Evolutionary conservation across 768 basidiomycete species (phyloP).

Genomic region (Dioszegia hungarica): DNA sequence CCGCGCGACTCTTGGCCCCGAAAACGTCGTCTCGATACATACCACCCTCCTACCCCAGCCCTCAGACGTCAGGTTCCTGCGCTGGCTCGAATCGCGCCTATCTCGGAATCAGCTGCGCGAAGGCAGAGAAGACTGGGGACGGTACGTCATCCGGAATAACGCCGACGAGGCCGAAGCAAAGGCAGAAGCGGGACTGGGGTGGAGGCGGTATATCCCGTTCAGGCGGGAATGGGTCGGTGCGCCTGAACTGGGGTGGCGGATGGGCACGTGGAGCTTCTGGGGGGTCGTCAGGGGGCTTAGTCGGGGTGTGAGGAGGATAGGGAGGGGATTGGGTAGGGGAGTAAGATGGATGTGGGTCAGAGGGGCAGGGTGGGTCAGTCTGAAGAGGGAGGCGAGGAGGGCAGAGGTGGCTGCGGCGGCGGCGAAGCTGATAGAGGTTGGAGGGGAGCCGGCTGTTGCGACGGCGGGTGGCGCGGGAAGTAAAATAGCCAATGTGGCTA

Average conservation of each 20-base stretch:
- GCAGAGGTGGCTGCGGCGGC: neutral
- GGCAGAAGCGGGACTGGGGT: neutral
- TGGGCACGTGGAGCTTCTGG: conserved; percentile 1
- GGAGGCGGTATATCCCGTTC: conserved; percentile 3
- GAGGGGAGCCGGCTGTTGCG: neutral
- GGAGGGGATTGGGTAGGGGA: conserved; percentile 5
- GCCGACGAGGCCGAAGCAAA: neutral
- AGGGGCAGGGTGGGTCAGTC: neutral
- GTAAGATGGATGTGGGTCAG: conserved; percentile 8
- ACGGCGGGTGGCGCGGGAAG: neutral
- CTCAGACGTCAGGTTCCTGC: conserved; percentile 39
- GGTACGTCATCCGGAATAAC: neutral
- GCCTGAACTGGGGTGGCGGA: neutral
- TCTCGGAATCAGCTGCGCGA: conserved; percentile 9
- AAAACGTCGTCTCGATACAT: conserved; percentile 42
- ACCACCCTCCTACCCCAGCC: conserved; percentile 40
- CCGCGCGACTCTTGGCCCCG: neutral
- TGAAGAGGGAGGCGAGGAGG: neutral
- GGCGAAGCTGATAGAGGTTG: neutral
- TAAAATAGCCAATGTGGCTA: neutral
- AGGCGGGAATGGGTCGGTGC: neutral
- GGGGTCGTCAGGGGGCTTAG: neutral
- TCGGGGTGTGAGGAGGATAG: neutral
- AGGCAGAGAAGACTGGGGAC: conserved; percentile 10
- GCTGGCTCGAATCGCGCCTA: conserved; percentile 42